These are phyloP conservation scores for Colletotrichum kahawae DNA, from an alignment of 2,329 filamentous ascomycete species.

Conservation along the genomic window DNA sequence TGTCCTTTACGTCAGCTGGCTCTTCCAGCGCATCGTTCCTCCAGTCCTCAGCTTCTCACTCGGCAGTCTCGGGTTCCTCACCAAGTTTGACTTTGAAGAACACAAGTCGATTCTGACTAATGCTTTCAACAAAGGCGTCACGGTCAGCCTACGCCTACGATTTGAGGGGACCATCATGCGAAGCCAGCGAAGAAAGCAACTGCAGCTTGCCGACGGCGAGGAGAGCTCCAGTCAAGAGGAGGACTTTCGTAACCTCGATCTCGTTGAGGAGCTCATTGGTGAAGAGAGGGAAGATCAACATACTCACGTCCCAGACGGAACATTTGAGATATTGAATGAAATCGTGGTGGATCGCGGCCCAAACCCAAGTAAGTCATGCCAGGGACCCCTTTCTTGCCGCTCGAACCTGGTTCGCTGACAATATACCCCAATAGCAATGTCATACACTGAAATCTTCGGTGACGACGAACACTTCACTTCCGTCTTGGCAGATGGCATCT, in stretches of 20 bases:
- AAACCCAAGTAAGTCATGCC: conserved; percentile 74
- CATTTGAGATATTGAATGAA: conserved; percentile 92
- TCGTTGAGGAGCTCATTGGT: conserved; percentile 89
- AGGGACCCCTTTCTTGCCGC: background rate
- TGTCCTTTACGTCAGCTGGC: conserved; percentile 93
- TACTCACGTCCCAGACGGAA: conserved; percentile 84
- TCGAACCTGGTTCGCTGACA: background rate
- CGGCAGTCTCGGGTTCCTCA: conserved; percentile 92
- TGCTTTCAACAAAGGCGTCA: conserved; percentile 83
- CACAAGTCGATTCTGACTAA: conserved; percentile 72
- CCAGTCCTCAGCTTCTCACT: conserved; percentile 91
- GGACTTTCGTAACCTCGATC: conserved; percentile 58
- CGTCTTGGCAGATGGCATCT: conserved; percentile 89
- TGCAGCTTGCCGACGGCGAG: conserved; percentile 27
- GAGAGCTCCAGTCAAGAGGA: conserved; percentile 37
- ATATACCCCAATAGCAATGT: conserved; percentile 70
- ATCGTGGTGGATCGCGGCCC: conserved; percentile 95
- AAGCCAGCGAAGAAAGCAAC: conserved; percentile 57
- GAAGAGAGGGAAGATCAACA: conserved; percentile 83
- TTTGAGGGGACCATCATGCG: conserved; percentile 97
- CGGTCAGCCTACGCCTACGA: conserved; percentile 82
- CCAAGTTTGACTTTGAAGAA: conserved; percentile 90
- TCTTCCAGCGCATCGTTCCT: conserved; percentile 94
- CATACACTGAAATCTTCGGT: conserved; percentile 87
- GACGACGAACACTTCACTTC: conserved; percentile 97